Conservation (phyloP, 345 rosid species). For the Syzygium jambos region DNA sequence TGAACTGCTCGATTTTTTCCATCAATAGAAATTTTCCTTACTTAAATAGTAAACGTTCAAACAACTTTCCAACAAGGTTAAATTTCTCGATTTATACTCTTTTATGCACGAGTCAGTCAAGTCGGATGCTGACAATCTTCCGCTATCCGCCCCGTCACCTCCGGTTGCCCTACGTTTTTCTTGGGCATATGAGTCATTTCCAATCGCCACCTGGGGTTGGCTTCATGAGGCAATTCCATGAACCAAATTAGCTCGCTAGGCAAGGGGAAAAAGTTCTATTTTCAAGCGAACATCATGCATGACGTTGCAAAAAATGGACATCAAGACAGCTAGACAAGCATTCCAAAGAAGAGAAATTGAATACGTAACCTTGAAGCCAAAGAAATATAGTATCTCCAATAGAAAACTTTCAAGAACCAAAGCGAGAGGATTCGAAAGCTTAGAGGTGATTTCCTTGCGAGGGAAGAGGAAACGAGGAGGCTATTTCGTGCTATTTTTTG, state of each 20-base stretch:
- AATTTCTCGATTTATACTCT: too few relatives aligned
- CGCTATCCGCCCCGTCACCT: neutral
- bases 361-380: neutral
- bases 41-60: neutral
- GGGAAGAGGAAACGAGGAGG: neutral
- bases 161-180: neutral
- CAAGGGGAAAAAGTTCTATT: neutral
- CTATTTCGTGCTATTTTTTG: neutral
- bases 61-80: neutral
- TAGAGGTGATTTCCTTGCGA: neutral
- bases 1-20: neutral
- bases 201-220: neutral
- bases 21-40: neutral
- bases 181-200: neutral
- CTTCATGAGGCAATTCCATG: neutral
- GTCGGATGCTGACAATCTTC: neutral
- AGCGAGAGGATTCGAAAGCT: neutral
- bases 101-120: neutral
- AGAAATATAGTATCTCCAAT: neutral
- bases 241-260: neutral
- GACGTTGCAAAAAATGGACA: neutral
- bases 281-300: neutral
- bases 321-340: neutral
- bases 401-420: neutral
- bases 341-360: neutral